Conservation (phyloP, 306 rosid species). For the Datisca glomerata region DNA sequence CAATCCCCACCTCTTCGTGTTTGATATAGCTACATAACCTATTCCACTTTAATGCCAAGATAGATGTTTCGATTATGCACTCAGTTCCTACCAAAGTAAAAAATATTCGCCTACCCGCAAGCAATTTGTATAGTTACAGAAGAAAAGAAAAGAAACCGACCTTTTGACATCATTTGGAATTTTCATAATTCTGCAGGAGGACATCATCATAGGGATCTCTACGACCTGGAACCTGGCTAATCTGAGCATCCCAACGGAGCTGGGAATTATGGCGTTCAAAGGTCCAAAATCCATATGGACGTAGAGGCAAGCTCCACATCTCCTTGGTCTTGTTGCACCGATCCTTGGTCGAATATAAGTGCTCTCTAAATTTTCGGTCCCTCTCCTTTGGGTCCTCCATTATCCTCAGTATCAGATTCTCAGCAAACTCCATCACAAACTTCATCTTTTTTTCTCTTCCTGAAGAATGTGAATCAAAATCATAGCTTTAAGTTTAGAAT, state of each 20-base stretch:
- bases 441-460: constrained; percentile 35
- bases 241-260: constrained; percentile 88
- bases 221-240: constrained; percentile 71
- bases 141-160: no score
- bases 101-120: no score
- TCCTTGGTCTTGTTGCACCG: constrained; percentile 70
- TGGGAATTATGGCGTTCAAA: constrained; percentile 91
- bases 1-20: no score
- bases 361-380: constrained; percentile 81
- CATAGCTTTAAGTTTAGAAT: no score
- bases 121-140: no score
- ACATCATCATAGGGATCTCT: constrained; percentile 91
- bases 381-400: constrained; percentile 95
- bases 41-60: no score
- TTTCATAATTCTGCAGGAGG: constrained; percentile 38
- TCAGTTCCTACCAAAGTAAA: no score
- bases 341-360: constrained; percentile 35
- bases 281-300: constrained; percentile 97
- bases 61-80: no score
- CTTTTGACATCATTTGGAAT: no score
- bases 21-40: no score
- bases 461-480: no score
- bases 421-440: constrained; percentile 90
- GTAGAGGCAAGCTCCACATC: constrained; percentile 74
- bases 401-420: constrained; percentile 60